Base-by-base conservation (phyloP, 2,329 filamentous ascomycete genomes). In the Colletotrichum spaethianum region DNA sequence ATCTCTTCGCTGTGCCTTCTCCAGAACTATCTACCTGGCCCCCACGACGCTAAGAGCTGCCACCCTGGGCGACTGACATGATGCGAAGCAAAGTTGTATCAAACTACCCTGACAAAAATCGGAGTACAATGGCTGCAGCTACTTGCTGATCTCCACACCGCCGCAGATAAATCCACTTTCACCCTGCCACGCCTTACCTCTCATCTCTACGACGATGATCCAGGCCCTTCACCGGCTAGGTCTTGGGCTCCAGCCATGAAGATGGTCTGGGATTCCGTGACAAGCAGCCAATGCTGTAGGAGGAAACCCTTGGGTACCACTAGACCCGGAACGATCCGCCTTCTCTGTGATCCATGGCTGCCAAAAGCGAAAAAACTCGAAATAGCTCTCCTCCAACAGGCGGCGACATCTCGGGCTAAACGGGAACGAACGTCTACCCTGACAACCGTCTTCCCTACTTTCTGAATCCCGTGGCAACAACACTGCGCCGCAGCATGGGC, bases 91-190 rank as follows among this genome's bases (percentile, higher is more conserved):
- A 38, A 46, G 33, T 53, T 53, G 28, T 63, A 59, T 59, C 52
- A 53, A 42, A 52, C 38, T 63, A 20, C 31, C 57, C 52, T 33
- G 33, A 42, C 36, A 52, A 28, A 20, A 59, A 42, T 55, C 59
- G 59, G 66, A 69, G 60, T 55, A 72, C 69, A 72, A 72, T 72
- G 59, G 65, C 64, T 64, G 44, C 65, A 69, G 57, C 52, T 60
- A 46, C n/a, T 52, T 62, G 57, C 65, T 72, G 59, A 72, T 69
- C 52, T 46, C 69, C 69, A 64, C 69, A 46, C 44, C 57, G 63
- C 60, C 46, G 59, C 59, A 63, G 65, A 55, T 46, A 53, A 69
- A 46, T 44, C 64, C 65, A 63, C 59, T 16, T 26, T 59, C 44
- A 63, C 65, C 53, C 59, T 72, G 65, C 46, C 65, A 60, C 38